A percentile compares a stretch with the other conserved stretches of the same genome.
Evolutionary conservation across 73 alveolate species (phyloP).

Genomic region (Tetrahymena malaccensis): DNA sequence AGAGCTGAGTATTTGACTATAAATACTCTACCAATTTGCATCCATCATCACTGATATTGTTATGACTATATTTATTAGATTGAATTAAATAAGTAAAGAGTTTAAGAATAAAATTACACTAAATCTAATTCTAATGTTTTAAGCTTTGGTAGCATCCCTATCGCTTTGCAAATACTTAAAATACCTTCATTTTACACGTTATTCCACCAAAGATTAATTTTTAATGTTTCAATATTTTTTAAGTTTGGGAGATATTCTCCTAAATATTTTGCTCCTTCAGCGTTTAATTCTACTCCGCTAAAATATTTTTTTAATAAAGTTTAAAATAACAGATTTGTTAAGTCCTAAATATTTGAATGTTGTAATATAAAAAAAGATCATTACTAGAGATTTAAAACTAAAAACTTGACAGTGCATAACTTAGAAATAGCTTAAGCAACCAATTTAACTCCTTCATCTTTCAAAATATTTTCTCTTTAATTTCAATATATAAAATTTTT

Average conservation of each 20-base stretch:
- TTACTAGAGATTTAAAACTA: neutral
- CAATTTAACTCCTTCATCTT: neutral
- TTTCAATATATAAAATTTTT: neutral
- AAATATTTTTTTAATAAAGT: neutral
- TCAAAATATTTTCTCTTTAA: neutral
- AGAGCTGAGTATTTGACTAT: neutral
- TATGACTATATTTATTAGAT: neutral
- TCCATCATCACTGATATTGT: neutral
- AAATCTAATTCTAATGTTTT: neutral
- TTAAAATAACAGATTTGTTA: neutral
- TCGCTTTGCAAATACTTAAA: neutral
- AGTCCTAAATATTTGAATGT: neutral
- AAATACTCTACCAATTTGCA: neutral
- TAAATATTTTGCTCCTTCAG: neutral
- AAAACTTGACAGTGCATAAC: neutral
- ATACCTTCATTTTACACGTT: neutral
- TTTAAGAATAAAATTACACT: neutral
- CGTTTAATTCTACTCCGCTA: neutral
- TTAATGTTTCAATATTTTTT: neutral
- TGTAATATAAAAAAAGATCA: neutral
- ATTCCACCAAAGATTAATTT: neutral
- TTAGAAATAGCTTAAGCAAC: neutral
- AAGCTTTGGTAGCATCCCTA: neutral
- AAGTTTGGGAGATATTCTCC: neutral
- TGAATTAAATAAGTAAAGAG: neutral